A percentile compares a stretch with the other conserved stretches of the same genome.
These are phyloP conservation scores for Edaphochlamys debaryana DNA, from an alignment of 139 green algal genomes.

Conservation along the genomic window DNA sequence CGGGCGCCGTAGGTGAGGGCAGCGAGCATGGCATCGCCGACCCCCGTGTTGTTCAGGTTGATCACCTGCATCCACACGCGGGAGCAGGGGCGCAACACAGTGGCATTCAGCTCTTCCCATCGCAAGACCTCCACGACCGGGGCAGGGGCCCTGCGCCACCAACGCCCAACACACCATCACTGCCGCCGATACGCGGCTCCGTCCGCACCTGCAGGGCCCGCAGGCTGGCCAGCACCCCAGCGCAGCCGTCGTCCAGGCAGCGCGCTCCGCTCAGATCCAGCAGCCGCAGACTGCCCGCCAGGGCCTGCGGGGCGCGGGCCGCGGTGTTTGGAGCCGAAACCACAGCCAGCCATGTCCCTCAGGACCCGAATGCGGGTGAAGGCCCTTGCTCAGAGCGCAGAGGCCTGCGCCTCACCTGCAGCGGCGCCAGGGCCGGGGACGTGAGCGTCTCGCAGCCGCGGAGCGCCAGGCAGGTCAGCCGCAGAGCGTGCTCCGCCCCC, in stretches of 20 bases:
- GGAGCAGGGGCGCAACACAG: too few species aligned
- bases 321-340: too few species aligned
- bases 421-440: neutral
- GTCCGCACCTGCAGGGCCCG: neutral
- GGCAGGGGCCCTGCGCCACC: too few species aligned
- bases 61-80: neutral
- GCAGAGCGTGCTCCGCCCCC: neutral
- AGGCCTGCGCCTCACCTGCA: too few species aligned
- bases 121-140: too few species aligned
- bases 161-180: too few species aligned
- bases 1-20: slow-evolving; percentile 46
- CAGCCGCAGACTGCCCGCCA: slow-evolving; percentile 1
- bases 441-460: slow-evolving; percentile 26
- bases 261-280: slow-evolving; percentile 45
- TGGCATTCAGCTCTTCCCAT: too few species aligned
- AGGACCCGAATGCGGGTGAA: too few species aligned
- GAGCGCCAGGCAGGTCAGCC: slow-evolving; percentile 47
- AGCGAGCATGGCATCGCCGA: slow-evolving; percentile 38
- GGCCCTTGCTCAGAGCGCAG: too few species aligned
- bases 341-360: too few species aligned
- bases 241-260: slow-evolving; percentile 22
- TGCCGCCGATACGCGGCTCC: neutral
- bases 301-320: too few species aligned
- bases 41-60: slow-evolving; percentile 38
- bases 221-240: slow-evolving; percentile 34